phyloP scores from a whole-genome alignment of 2,329 filamentous ascomycete genomes.

The Aspergillus sp. region DNA sequence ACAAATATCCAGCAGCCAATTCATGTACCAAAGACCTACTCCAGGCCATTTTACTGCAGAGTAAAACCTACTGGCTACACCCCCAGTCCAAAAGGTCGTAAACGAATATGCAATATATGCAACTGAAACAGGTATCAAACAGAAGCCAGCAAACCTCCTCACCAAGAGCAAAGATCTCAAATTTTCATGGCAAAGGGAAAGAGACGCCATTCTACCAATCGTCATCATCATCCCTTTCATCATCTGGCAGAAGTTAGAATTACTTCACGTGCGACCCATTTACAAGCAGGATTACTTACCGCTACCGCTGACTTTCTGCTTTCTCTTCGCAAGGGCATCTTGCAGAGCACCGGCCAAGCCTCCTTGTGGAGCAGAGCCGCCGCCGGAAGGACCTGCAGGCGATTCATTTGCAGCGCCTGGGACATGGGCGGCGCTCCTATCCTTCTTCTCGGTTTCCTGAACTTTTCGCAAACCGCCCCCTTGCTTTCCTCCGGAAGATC shows the following conservation, averaged over 20 bases:
- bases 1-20: background rate
- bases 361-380: conserved; percentile 43
- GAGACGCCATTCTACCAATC: conserved; percentile 30
- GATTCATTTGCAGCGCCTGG: conserved; percentile 46
- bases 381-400: conserved; percentile 49
- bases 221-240: conserved; percentile 38
- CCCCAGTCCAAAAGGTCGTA: too few species aligned
- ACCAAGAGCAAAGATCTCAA: conserved; percentile 2
- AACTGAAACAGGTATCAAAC: conserved; percentile 1
- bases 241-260: conserved; percentile 29
- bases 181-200: conserved; percentile 1
- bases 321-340: conserved; percentile 67
- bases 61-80: too few species aligned
- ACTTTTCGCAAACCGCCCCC: conserved; percentile 38
- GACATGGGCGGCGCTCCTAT: conserved; percentile 37
- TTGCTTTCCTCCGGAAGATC: conserved; percentile 48
- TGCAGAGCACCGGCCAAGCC: conserved; percentile 76
- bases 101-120: too few species aligned
- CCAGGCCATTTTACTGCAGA: too few species aligned
- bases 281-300: conserved; percentile 53
- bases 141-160: conserved; percentile 7
- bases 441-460: conserved; percentile 36
- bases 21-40: too few species aligned
- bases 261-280: background rate
- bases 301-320: conserved; percentile 88